Evolutionary conservation across 345 rosid genomes (phyloP).

Genomic region (Pugionium dolabratum): DNA sequence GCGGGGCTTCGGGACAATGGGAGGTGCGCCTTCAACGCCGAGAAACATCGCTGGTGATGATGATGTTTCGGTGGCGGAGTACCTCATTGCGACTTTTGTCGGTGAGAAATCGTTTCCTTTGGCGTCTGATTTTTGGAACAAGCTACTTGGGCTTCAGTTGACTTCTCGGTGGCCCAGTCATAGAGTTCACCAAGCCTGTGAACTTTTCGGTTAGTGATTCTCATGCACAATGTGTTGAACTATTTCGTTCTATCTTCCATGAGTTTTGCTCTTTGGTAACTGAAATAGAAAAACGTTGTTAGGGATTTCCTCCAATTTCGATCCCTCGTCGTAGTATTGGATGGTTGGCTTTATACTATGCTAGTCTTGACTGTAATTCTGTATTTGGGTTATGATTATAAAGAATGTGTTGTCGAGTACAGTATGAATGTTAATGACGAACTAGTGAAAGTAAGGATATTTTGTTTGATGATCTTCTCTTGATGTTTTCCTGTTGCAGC

Average conservation of each 20-base stretch:
- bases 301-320: neutral
- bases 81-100: slow-evolving; percentile 73
- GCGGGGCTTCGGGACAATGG: slow-evolving; percentile 48
- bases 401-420: slow-evolving; percentile 5
- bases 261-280: neutral
- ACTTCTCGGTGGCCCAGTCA: slow-evolving; percentile 68
- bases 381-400: neutral
- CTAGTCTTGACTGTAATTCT: neutral
- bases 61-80: slow-evolving; percentile 55
- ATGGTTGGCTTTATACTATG: neutral
- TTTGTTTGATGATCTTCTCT: slow-evolving; percentile 12
- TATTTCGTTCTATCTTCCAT: neutral
- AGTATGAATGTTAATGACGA: slow-evolving; percentile 4
- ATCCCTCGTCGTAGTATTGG: neutral
- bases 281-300: neutral
- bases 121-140: slow-evolving; percentile 91
- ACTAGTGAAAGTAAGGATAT: neutral
- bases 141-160: slow-evolving; percentile 81
- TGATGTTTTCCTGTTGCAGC: slow-evolving; percentile 47
- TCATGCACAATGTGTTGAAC: slow-evolving; percentile 5
- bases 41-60: slow-evolving; percentile 54
- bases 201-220: slow-evolving; percentile 63
- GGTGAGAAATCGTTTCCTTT: slow-evolving; percentile 93
- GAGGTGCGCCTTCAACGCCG: slow-evolving; percentile 90
- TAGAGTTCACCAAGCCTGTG: slow-evolving; percentile 71